phyloP scores from a whole-genome alignment of 305 asterid genomes.

The Striga hermonthica region DNA sequence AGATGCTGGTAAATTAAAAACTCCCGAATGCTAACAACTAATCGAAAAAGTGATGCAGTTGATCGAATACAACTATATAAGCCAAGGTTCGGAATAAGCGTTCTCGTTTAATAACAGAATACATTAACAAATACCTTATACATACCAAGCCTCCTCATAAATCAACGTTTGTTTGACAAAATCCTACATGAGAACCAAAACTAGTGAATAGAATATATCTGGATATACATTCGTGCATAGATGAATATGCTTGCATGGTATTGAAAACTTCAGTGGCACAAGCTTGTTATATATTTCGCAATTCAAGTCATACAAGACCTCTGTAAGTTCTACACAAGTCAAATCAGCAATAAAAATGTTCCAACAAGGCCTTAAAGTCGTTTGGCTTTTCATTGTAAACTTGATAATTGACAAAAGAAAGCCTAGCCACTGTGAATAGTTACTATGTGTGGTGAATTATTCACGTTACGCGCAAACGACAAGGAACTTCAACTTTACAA shows the following conservation, averaged over 20 bases:
- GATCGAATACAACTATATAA: not conserved
- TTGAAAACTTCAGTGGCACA: not conserved
- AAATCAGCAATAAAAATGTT: too few species aligned
- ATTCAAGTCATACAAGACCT: not conserved
- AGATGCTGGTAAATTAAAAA: not conserved
- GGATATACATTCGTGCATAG: not conserved
- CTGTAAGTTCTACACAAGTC: not conserved
- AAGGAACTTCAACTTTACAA: too few species aligned
- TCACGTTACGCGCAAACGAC: too few species aligned
- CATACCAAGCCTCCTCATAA: not conserved
- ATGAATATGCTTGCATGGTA: not conserved
- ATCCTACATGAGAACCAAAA: conserved; percentile 5
- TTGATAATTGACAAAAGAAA: not conserved
- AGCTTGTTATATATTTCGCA: not conserved
- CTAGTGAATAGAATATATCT: not conserved
- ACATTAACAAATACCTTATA: not conserved
- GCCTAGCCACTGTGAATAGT: not conserved
- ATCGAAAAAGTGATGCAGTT: too few species aligned
- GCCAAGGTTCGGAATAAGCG: not conserved
- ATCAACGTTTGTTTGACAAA: conserved; percentile 1
- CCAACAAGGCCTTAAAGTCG: too few species aligned
- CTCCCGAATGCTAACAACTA: not conserved
- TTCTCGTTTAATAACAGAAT: not conserved
- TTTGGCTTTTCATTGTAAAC: too few species aligned
- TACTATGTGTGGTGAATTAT: too few species aligned